Evolutionary conservation across 352 stramenopile genomes (phyloP), one percentile per base, ranked within the genome.

Genomic region (Phytophthora pisi): DNA sequence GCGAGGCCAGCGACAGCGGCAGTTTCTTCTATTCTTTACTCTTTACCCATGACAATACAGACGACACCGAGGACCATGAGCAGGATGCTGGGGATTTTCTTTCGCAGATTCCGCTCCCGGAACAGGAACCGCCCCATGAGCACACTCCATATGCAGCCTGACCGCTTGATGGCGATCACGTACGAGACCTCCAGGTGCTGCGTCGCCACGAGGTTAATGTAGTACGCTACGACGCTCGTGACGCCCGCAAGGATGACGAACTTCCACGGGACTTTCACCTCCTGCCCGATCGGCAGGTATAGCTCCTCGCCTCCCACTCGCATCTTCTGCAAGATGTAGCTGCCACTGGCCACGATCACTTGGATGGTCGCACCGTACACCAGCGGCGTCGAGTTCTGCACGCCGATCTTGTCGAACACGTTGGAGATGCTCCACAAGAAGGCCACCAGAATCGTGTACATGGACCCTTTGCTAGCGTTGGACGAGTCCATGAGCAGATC

Each of bases 351-450:
- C 16, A 93, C 82, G 30, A 93, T 84, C 24, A 91, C 66, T 52
- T 93, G 86, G 49, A 93, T 91, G 6, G 81, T 76, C 20, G 86
- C 80, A 23, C 86, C 86, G 51, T 88, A 93, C 15, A 93, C 71
- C 9, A 93, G 61, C 26, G 86, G 84, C 6, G 86, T 82, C n/a
- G 86, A 80, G 61, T 93, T 92, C 57, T 92, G 79, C 36, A 93
- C 86, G 31, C 86, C 86, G 54, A 93, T 93, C 67, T 93, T 93
- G 72, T 93, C 86, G 34, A 93, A 93, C 24, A 81, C 84, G 51
- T 90, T 93, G 11, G 86, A 92, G 43, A 93, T 89, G 51, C 86
- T 93, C 86, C 86, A 93, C 2, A 93, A 61, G 50, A 93, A 93
- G 13, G 86, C 86, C 18, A 93, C 86, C 40, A 91, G 52, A 50